Percentiles rank a stretch among this genome's conserved stretches.
Evolutionary conservation across 2,329 filamentous ascomycete species (phyloP).

Genomic region (Cladosporium sp.): DNA sequence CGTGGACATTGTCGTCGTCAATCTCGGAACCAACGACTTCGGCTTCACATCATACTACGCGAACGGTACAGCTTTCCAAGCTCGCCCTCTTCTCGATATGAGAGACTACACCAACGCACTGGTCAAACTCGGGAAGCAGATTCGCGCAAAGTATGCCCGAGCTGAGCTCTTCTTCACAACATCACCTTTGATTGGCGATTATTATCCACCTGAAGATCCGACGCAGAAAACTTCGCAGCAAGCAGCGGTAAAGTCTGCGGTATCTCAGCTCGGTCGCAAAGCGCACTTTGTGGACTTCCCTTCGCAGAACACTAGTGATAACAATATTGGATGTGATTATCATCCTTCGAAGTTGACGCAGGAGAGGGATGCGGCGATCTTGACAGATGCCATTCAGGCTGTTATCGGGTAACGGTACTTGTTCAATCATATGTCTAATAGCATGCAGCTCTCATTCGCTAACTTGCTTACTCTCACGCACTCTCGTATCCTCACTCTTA

Average conservation of each 20-base stretch:
- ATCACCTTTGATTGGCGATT: conserved; percentile 38
- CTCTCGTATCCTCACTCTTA: too few relatives aligned
- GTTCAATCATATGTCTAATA: too few relatives aligned
- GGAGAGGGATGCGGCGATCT: conserved; percentile 9
- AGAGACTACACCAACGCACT: conserved; percentile 26
- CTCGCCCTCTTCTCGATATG: conserved; percentile 15
- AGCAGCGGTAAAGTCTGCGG: conserved; percentile 32
- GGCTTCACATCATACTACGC: conserved; percentile 34
- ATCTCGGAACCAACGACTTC: conserved; percentile 36
- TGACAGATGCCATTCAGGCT: conserved; percentile 2
- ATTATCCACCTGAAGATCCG: conserved; percentile 34
- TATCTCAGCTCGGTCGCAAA: conserved; percentile 30
- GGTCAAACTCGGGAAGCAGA: conserved; percentile 29
- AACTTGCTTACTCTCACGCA: too few relatives aligned
- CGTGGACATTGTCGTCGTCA: conserved; percentile 40
- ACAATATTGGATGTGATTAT: conserved; percentile 8
- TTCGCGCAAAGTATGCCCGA: conserved; percentile 34
- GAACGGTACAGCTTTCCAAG: conserved; percentile 33
- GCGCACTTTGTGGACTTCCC: conserved; percentile 41
- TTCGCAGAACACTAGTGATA: conserved; percentile 26
- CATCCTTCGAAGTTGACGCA: conserved; percentile 10
- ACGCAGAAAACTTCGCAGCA: conserved; percentile 37
- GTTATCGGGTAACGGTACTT: conserved; percentile 1
- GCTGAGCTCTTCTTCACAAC: conserved; percentile 39
- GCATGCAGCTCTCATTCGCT: too few relatives aligned